Conservation (phyloP, 1,284 basidiomycete genomes). For the Tetrapyrgos nigripes region DNA sequence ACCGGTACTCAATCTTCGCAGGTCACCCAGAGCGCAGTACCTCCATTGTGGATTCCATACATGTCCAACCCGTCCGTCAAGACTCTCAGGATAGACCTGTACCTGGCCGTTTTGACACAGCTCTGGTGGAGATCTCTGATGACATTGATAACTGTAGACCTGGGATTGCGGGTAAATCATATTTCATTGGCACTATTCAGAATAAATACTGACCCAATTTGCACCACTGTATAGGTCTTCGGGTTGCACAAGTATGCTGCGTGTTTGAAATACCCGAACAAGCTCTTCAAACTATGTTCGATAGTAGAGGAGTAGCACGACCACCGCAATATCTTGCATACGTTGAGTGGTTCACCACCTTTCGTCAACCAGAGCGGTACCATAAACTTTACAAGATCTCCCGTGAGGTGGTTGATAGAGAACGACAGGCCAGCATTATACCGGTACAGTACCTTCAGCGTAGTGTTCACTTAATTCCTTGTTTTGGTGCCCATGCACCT, state of each 20-base stretch:
- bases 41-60: slow-evolving; percentile 21
- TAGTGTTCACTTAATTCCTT: slow-evolving; percentile 36
- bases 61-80: slow-evolving; percentile 16
- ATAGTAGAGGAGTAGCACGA: background rate
- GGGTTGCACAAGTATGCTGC: slow-evolving; percentile 3
- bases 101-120: slow-evolving; percentile 18
- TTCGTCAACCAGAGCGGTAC: slow-evolving; percentile 19
- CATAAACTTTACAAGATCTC: slow-evolving; percentile 29
- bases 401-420: slow-evolving; percentile 10
- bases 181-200: background rate
- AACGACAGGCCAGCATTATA: slow-evolving; percentile 29
- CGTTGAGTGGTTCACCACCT: slow-evolving; percentile 34
- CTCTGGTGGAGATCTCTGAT: background rate
- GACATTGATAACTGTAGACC: background rate
- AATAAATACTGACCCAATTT: background rate
- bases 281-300: background rate
- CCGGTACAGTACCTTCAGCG: slow-evolving; percentile 29
- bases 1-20: slow-evolving; percentile 5
- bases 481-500: slow-evolving; percentile 28
- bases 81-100: slow-evolving; percentile 8
- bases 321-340: slow-evolving; percentile 23
- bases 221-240: background rate
- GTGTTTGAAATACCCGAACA: slow-evolving; percentile 2
- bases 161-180: background rate
- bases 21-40: background rate